Conservation (phyloP, 768 basidiomycete species). For the Lenzites betulinus region DNA sequence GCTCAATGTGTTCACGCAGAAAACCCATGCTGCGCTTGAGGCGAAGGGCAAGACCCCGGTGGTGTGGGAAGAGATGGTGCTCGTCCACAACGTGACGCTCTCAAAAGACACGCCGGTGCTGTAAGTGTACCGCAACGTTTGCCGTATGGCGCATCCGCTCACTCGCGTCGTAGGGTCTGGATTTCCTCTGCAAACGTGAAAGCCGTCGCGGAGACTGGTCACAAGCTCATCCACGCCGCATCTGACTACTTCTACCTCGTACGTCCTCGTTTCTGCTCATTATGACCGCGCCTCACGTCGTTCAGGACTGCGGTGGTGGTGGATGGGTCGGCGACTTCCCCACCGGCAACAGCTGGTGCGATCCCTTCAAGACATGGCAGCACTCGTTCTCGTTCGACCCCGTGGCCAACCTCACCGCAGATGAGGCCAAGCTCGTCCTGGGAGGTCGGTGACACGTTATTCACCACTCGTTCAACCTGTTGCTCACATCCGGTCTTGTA, state of each 20-base stretch:
- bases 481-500: not conserved
- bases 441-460: conserved; percentile 46
- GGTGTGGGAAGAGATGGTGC: conserved; percentile 47
- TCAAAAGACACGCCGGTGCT: conserved; percentile 50
- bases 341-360: conserved; percentile 67
- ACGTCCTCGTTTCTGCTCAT: conserved; percentile 14
- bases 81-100: conserved; percentile 40
- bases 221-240: conserved; percentile 65
- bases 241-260: conserved; percentile 81
- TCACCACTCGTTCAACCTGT: not conserved
- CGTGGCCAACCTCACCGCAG: conserved; percentile 49
- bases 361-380: conserved; percentile 83
- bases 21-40: conserved; percentile 37
- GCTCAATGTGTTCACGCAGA: conserved; percentile 38
- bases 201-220: conserved; percentile 61
- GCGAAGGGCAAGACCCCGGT: conserved; percentile 48
- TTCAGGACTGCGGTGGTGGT: conserved; percentile 68
- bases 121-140: conserved; percentile 35
- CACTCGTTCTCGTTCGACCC: conserved; percentile 75
- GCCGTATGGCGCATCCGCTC: not conserved
- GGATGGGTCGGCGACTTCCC: conserved; percentile 64
- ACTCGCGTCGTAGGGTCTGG: conserved; percentile 56
- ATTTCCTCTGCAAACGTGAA: conserved; percentile 63
- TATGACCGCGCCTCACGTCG: not conserved
- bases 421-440: conserved; percentile 57